These are phyloP conservation scores for Aspergillus sp. DNA, from an alignment of 2,329 filamentous ascomycete genomes.

Conservation along the genomic window DNA sequence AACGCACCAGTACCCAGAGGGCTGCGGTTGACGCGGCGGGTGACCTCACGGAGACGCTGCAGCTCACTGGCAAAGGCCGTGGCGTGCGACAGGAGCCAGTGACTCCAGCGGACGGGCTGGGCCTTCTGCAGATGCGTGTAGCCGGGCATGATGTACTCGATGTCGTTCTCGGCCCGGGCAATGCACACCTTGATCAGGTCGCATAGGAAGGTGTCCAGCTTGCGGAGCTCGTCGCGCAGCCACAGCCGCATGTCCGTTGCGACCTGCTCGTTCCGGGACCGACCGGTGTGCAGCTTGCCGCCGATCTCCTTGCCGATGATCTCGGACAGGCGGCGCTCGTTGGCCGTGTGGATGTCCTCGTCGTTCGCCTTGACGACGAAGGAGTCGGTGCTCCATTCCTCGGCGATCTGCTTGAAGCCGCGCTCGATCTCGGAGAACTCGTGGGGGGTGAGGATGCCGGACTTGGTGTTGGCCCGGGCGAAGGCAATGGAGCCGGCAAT, in stretches of 20 bases:
- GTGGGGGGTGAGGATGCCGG: constrained; percentile 68
- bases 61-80: constrained; percentile 72
- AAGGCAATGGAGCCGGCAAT: constrained; percentile 79
- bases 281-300: constrained; percentile 85
- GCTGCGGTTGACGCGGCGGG: constrained; percentile 68
- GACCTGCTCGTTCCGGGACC: constrained; percentile 87
- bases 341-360: constrained; percentile 68
- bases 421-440: constrained; percentile 74
- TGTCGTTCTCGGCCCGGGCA: constrained; percentile 69
- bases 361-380: constrained; percentile 41
- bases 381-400: constrained; percentile 43
- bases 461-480: constrained; percentile 74
- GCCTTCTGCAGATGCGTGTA: constrained; percentile 87
- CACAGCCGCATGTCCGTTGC: constrained; percentile 89
- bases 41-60: constrained; percentile 71
- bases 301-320: constrained; percentile 82
- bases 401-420: constrained; percentile 61
- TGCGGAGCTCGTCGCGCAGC: constrained; percentile 71
- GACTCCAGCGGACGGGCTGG: constrained; percentile 76
- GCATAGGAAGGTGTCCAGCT: constrained; percentile 67
- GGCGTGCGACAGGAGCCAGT: constrained; percentile 77
- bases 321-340: constrained; percentile 73
- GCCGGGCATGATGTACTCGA: constrained; percentile 78
- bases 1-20: constrained; percentile 76
- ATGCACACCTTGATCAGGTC: constrained; percentile 69